Base-by-base conservation (phyloP, 2,329 filamentous ascomycete species). In the Xylariaceae sp. region DNA sequence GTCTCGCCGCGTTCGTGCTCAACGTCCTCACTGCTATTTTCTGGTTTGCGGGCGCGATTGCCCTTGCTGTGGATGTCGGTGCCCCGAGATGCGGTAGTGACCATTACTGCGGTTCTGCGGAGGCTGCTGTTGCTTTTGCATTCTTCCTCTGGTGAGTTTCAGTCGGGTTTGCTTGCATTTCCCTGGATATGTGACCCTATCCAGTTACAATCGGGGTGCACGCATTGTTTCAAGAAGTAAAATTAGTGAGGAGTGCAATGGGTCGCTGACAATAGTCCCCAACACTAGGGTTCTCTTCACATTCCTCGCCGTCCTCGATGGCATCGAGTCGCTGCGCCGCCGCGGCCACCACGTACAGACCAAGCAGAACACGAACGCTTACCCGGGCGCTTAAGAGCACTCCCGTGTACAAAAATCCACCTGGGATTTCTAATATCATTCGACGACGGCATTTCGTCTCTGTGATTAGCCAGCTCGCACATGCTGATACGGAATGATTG, bases 31-130 rank as follows among this genome's bases (percentile, higher is more conserved):
- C 88, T 8, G 83, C 85, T 69, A 74, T 94, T 45, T 94, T 94
- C 72, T 95, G 90, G 90, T 93, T 96, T 61, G 83, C 85, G 1
- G 89, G 88, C 6, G 86, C 89, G 58, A 83, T 94, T 54, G 88
- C 88, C 0, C 67, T 91, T 10, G 88, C 85, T 0, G 83, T 82
- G 17, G 73, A 74, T 44, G 67, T 89, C 46, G 77, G 78, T 42
- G 73, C 77, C 14, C 69, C 79, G 0, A n/a, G n/a, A n/a, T n/a
- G n/a, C n/a, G n/a, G n/a, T n/a, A 66, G 62, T 7, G 69, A 76
- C 45, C 83, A 80, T 60, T 70, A 72, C 34, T 69, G 65, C 64
- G 71, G 73, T 36, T 70, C 77, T 10, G 68, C 77, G 7, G 80
- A 86, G 67, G 83, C 83, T 4, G 80, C 77, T 2, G 73, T 79